Evolutionary conservation across 2,329 filamentous ascomycete genomes (phyloP).

Genomic region (Aspergillus candidus): DNA sequence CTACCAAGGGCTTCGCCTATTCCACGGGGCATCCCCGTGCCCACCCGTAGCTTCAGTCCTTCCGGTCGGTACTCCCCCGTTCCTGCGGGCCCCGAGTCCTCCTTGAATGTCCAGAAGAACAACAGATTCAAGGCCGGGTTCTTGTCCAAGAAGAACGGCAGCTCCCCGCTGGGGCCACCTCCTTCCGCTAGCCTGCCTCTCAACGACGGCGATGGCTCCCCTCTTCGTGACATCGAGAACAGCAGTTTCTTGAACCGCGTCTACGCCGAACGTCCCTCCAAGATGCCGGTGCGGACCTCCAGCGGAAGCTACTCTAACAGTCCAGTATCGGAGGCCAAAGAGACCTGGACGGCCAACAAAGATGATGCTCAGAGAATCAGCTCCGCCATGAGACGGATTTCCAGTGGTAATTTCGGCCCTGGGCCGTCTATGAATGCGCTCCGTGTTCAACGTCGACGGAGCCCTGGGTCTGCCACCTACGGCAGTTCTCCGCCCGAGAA

Average conservation of each 20-base stretch:
- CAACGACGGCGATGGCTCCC: slow-evolving; percentile 53
- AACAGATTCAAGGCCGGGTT: slow-evolving; percentile 86
- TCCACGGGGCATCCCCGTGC: slow-evolving; percentile 38
- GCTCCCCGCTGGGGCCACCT: slow-evolving; percentile 58
- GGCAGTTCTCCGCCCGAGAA: slow-evolving; percentile 53
- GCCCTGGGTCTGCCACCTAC: slow-evolving; percentile 46
- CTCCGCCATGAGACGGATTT: slow-evolving; percentile 53
- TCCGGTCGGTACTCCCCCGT: slow-evolving; percentile 51
- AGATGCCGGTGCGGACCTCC: slow-evolving; percentile 35
- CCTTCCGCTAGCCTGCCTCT: slow-evolving; percentile 54
- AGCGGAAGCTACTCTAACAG: slow-evolving; percentile 31
- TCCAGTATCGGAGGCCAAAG: slow-evolving; percentile 44
- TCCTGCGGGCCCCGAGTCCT: slow-evolving; percentile 52
- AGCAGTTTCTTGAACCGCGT: slow-evolving; percentile 45
- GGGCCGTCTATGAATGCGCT: slow-evolving; percentile 33
- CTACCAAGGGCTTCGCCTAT: slow-evolving; percentile 51
- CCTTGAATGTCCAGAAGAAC: slow-evolving; percentile 58
- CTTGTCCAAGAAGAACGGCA: slow-evolving; percentile 62
- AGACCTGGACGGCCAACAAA: slow-evolving; percentile 42
- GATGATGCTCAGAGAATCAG: slow-evolving; percentile 50
- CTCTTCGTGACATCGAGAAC: slow-evolving; percentile 49
- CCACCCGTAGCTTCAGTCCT: slow-evolving; percentile 30
- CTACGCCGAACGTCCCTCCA: slow-evolving; percentile 36
- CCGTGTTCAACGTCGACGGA: slow-evolving; percentile 50
- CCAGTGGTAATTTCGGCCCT: slow-evolving; percentile 37